Percentiles rank a stretch among this genome's conserved stretches.
Evolutionary conservation across 306 rosid genomes (phyloP).

Genomic region (Delonix regia): DNA sequence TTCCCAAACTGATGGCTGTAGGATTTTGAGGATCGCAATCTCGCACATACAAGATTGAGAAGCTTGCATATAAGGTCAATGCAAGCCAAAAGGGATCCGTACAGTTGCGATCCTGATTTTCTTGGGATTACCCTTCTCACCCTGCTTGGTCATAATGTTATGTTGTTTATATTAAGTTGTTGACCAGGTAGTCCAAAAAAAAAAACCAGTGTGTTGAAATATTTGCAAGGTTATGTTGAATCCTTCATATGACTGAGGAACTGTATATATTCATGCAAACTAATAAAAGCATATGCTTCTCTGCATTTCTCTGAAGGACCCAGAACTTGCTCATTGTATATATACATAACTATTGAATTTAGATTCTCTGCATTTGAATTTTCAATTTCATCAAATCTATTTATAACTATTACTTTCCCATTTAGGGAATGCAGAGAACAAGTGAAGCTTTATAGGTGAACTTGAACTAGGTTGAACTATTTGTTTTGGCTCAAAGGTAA

Average conservation of each 20-base stretch:
- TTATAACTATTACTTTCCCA: neutral
- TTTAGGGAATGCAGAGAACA: neutral
- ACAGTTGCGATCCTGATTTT: constrained; percentile 36
- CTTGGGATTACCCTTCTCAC: constrained; percentile 38
- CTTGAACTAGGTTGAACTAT: too few species aligned
- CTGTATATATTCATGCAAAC: constrained; percentile 41
- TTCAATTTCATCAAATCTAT: too few species aligned
- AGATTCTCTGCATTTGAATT: too few species aligned
- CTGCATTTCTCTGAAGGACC: neutral
- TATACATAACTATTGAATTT: neutral
- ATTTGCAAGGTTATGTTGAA: constrained; percentile 34
- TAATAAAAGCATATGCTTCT: constrained; percentile 9
- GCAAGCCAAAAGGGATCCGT: constrained; percentile 32
- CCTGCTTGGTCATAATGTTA: constrained; percentile 33
- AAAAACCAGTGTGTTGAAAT: constrained; percentile 26
- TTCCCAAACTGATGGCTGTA: neutral
- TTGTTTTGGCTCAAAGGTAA: too few species aligned
- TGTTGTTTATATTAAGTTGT: constrained; percentile 10
- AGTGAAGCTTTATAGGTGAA: neutral
- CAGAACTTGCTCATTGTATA: neutral
- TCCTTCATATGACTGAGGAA: constrained; percentile 18
- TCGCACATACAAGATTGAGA: constrained; percentile 28
- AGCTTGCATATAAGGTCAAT: constrained; percentile 20
- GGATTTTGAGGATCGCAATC: constrained; percentile 30
- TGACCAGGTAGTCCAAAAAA: neutral